phyloP scores from a whole-genome alignment of 202 grass and related monocot species.

The Panicum hallii region DNA sequence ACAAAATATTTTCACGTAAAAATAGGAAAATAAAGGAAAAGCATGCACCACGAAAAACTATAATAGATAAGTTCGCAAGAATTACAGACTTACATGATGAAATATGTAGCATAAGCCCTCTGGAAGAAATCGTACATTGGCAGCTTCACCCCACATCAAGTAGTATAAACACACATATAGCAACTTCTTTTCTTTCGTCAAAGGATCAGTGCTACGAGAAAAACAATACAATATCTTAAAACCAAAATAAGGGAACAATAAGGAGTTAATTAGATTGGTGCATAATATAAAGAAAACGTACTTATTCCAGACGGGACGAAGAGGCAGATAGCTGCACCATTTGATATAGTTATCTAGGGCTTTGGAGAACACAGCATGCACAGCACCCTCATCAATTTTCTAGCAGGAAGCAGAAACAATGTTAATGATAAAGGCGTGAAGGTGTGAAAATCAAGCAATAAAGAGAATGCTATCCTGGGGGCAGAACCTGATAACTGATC shows the following conservation, averaged over 20 bases:
- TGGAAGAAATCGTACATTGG: slow-evolving; percentile 87
- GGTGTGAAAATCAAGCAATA: slow-evolving; percentile 27
- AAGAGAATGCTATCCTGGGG: not conserved
- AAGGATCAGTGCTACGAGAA: slow-evolving; percentile 63
- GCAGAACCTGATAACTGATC: not conserved
- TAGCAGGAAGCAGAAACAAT: slow-evolving; percentile 45
- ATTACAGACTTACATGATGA: slow-evolving; percentile 82
- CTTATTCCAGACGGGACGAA: slow-evolving; percentile 73
- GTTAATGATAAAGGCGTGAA: not conserved
- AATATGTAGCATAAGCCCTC: slow-evolving; percentile 97
- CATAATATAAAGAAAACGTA: slow-evolving; percentile 50
- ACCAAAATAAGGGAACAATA: slow-evolving; percentile 24
- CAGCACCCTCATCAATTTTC: slow-evolving; percentile 90
- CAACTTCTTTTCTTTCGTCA: slow-evolving; percentile 90
- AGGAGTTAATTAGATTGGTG: slow-evolving; percentile 28
- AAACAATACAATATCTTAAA: slow-evolving; percentile 39
- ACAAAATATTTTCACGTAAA: slow-evolving; percentile 25
- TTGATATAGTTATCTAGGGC: slow-evolving; percentile 97
- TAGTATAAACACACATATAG: slow-evolving; percentile 91
- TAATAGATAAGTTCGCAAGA: slow-evolving; percentile 3
- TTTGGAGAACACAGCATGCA: slow-evolving; percentile 77
- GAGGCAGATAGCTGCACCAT: slow-evolving; percentile 90
- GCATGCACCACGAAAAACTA: slow-evolving; percentile 14
- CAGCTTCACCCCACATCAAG: slow-evolving; percentile 99
- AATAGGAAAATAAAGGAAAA: slow-evolving; percentile 36